These are phyloP conservation scores for Chondrostereum purpureum DNA, from an alignment of 1,284 basidiomycete species.

Conservation along the genomic window DNA sequence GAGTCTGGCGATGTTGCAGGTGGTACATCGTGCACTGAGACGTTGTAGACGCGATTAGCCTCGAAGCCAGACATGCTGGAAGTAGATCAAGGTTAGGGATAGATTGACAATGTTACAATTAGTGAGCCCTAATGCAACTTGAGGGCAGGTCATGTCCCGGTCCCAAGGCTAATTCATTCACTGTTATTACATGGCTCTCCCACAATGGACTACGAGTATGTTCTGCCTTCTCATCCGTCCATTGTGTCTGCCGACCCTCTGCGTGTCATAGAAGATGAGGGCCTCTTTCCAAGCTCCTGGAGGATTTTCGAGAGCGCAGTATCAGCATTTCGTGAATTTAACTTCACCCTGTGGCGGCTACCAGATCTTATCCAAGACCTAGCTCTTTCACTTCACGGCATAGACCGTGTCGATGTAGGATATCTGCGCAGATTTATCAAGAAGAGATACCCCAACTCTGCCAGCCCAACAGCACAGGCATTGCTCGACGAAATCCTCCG, in stretches of 20 bases:
- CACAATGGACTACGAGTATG: not conserved
- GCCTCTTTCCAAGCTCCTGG: not conserved
- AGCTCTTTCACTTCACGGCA: slow-evolving; percentile 3
- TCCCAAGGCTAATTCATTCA: not conserved
- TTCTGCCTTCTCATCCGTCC: not conserved
- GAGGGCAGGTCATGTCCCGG: not conserved
- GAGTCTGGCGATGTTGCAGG: slow-evolving; percentile 53
- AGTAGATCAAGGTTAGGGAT: not conserved
- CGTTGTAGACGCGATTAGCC: slow-evolving; percentile 70
- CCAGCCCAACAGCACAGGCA: not conserved
- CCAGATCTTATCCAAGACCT: slow-evolving; percentile 2
- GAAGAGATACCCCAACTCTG: not conserved
- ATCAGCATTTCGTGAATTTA: not conserved
- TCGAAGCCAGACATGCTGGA: slow-evolving; percentile 65
- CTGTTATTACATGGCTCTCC: not conserved
- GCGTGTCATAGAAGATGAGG: not conserved
- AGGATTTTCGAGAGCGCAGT: not conserved
- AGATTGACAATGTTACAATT: too few species aligned
- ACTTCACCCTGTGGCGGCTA: not conserved
- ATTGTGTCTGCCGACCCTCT: slow-evolving; percentile 1
- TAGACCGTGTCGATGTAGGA: not conserved
- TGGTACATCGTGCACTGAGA: slow-evolving; percentile 61
- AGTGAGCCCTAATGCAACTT: not conserved
- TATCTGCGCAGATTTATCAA: not conserved
- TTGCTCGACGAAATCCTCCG: slow-evolving; percentile 2